Base-by-base conservation (phyloP, 768 basidiomycete genomes). In the Leccinum truebloodii region DNA sequence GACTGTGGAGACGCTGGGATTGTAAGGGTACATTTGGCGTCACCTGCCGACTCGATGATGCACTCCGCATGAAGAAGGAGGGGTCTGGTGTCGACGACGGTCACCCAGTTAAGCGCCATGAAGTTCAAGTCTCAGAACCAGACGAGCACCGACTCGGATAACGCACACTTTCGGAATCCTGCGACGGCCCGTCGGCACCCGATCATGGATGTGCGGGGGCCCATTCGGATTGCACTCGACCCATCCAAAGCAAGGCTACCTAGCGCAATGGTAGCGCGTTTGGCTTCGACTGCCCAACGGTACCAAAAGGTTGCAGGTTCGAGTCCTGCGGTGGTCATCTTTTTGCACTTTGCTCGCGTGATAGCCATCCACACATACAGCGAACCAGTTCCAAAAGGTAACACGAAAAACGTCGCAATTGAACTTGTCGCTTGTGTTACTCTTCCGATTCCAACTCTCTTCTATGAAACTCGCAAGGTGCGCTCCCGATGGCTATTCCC, bases 281-380 rank as follows among this genome's bases (percentile, higher is more conserved):
- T 90, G 89, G 89, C 89, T 91, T 91, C 89, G 88, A 89, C 83
- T 68, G 86, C 85, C 79, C 65, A 76, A 78, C 76, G 85, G 78
- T 63, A 92, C 89, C 90, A 90, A 90, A 88, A 91, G 90, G 90
- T 87, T 92, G 90, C 89, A 92, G 90, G 90, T 92, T 92, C 90
- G 89, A 92, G 88, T 89, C 90, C 90, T 90, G 90, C 88, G 86
- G 88, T 88, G 86, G 85, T 90, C 89, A 89, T 71, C 63, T 1
- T 54, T 57, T 76, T 73, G 30, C 48, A n/a, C 41, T 10, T 41
- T 5, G 6, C 18, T 18, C 22, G 4, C 16, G 8, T 16, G 39
- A 18, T 41, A 6, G 18, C 22, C 35, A 20, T 20, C 1, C 51
- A 26, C 39, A 16, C 39, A 20, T 32, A 41, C 32, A 22, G n/a